Percentiles rank a stretch among this genome's conserved stretches.
Conservation (phyloP, 495 filamentous ascomycete genomes). For the Tricharina praecox region DNA sequence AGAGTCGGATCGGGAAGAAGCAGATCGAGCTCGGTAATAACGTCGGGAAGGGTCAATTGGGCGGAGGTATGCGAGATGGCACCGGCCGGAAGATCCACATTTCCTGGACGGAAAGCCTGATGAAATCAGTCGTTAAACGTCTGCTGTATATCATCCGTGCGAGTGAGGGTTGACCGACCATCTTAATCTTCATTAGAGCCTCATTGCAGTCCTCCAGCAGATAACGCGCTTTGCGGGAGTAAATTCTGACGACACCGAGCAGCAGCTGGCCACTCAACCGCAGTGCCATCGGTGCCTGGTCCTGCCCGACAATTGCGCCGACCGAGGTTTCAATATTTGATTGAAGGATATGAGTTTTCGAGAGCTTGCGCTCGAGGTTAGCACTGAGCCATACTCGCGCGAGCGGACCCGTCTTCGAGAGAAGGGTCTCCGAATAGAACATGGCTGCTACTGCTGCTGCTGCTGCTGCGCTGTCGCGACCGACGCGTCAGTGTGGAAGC, state of each 20-base stretch:
- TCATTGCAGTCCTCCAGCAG: slow-evolving; percentile 94
- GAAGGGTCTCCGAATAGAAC: slow-evolving; percentile 95
- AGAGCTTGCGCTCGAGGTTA: slow-evolving; percentile 92
- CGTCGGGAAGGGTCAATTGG: slow-evolving; percentile 70
- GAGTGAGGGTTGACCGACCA: slow-evolving; percentile 49
- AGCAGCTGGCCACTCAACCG: slow-evolving; percentile 86
- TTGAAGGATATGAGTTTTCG: slow-evolving; percentile 83
- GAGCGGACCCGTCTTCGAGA: slow-evolving; percentile 90
- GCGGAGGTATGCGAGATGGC: slow-evolving; percentile 39
- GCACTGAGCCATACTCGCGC: slow-evolving; percentile 96
- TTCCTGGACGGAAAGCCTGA: slow-evolving; percentile 62
- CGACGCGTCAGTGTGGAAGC: slow-evolving; percentile 3
- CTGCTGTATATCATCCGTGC: no score
- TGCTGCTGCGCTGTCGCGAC: neutral
- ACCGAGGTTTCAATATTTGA: slow-evolving; percentile 87
- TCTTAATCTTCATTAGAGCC: slow-evolving; percentile 91
- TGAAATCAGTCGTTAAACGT: neutral
- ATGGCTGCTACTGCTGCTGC: no score
- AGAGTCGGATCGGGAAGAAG: slow-evolving; percentile 63
- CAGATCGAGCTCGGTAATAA: slow-evolving; percentile 75
- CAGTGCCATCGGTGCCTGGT: slow-evolving; percentile 86
- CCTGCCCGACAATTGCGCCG: slow-evolving; percentile 79
- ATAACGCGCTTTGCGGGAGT: slow-evolving; percentile 91
- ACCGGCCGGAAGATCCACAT: slow-evolving; percentile 61
- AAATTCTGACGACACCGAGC: slow-evolving; percentile 89